A percentile compares a stretch with the other conserved stretches of the same genome.
These are phyloP conservation scores for Suhomyces bokatorum DNA, from an alignment of 1,139 yeast species.

Conservation along the genomic window DNA sequence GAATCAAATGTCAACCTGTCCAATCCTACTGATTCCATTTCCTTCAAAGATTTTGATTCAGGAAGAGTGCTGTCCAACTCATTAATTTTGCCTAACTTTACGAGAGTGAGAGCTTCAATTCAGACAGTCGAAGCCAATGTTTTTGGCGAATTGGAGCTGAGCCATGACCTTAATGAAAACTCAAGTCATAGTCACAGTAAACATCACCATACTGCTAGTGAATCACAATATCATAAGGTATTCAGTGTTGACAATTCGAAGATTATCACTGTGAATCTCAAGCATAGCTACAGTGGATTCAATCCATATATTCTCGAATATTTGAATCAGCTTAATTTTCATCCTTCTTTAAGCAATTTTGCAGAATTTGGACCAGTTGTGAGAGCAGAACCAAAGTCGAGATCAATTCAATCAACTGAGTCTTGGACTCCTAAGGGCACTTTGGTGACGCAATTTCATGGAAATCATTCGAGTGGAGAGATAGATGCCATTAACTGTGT, in stretches of 20 bases:
- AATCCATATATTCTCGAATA: slow-evolving; percentile 64
- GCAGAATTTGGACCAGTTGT: slow-evolving; percentile 61
- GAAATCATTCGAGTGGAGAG: slow-evolving; percentile 18
- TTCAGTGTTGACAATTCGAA: slow-evolving; percentile 37
- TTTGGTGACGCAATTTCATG: slow-evolving; percentile 54
- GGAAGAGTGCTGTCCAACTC: slow-evolving; percentile 22
- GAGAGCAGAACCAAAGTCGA: slow-evolving; percentile 13
- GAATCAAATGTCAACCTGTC: slow-evolving; percentile 22
- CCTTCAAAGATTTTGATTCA: slow-evolving; percentile 19
- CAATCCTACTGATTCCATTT: slow-evolving; percentile 19
- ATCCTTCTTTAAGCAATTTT: slow-evolving; percentile 59
- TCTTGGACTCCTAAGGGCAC: slow-evolving; percentile 45
- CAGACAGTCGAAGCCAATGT: slow-evolving; percentile 61
- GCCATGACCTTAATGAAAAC: slow-evolving; percentile 27
- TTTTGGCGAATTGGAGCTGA: slow-evolving; percentile 56
- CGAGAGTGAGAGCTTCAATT: slow-evolving; percentile 48
- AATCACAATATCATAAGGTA: slow-evolving; percentile 26
- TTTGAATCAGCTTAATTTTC: slow-evolving; percentile 53
- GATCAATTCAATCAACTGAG: neutral
- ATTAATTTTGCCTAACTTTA: slow-evolving; percentile 35
- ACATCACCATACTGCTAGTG: slow-evolving; percentile 17
- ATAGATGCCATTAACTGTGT: slow-evolving; percentile 53
- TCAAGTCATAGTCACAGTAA: slow-evolving; percentile 15
- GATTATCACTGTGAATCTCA: slow-evolving; percentile 39
- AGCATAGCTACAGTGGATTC: slow-evolving; percentile 64